Evolutionary conservation across 2,329 filamentous ascomycete genomes (phyloP).

Genomic region (Verticillium tricorpus): DNA sequence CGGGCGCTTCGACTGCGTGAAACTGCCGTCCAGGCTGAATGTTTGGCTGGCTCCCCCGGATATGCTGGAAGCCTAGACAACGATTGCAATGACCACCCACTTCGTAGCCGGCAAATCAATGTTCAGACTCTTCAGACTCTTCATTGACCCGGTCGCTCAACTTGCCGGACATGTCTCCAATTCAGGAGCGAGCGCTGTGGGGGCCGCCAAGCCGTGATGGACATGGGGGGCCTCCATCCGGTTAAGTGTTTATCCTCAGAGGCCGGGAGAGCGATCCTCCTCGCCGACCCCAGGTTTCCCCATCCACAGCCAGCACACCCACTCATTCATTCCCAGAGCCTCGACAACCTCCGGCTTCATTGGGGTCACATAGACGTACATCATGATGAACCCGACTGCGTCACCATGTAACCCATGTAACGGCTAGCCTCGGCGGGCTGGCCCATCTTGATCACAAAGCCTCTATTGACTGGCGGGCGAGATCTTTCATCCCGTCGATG

Average conservation of each 20-base stretch:
- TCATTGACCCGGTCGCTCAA: background rate
- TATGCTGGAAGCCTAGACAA: background rate
- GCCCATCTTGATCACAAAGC: background rate
- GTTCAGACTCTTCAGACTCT: background rate
- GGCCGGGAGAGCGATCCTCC: background rate
- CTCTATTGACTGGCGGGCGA: background rate
- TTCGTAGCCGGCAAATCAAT: slow-evolving; percentile 1
- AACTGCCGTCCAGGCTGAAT: background rate
- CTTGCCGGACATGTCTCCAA: background rate
- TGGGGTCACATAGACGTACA: background rate
- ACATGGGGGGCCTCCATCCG: background rate
- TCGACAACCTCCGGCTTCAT: background rate
- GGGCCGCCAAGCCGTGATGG: background rate
- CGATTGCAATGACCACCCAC: background rate
- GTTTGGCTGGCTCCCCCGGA: background rate
- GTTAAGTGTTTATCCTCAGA: background rate
- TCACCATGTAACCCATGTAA: background rate
- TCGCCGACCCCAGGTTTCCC: background rate
- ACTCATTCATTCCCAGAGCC: background rate
- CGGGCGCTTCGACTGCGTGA: background rate
- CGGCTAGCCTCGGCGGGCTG: background rate
- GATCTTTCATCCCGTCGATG: background rate
- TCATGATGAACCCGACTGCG: background rate
- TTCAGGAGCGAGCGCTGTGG: background rate
- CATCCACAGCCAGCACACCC: background rate